phyloP scores from a whole-genome alignment of 768 basidiomycete genomes.

The Suillus subalutaceus region DNA sequence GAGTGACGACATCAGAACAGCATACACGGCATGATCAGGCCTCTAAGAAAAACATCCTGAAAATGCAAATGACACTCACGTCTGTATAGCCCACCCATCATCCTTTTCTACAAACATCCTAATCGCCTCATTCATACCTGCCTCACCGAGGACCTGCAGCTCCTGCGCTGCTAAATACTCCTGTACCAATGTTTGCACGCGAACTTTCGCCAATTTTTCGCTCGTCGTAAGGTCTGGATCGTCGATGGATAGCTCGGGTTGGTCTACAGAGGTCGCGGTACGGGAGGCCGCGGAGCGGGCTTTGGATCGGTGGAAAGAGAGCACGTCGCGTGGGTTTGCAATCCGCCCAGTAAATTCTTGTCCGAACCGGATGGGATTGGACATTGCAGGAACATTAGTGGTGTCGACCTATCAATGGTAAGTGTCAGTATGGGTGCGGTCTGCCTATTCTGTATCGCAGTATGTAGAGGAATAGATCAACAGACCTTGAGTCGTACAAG shows the following conservation, averaged over 20 bases:
- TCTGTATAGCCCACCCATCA: conserved; percentile 88
- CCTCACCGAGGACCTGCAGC: conserved; percentile 86
- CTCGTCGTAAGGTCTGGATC: conserved; percentile 64
- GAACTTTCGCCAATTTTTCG: conserved; percentile 80
- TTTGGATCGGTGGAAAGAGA: conserved; percentile 88
- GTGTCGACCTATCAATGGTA: conserved; percentile 70
- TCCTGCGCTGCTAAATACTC: conserved; percentile 94
- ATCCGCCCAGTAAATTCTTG: conserved; percentile 90
- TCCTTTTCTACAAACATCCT: conserved; percentile 98
- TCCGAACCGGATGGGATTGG: conserved; percentile 95
- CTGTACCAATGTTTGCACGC: conserved; percentile 87
- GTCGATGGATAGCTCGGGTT: conserved; percentile 82
- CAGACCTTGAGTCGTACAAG: conserved; percentile 81
- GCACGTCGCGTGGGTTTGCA: conserved; percentile 93
- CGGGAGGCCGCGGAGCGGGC: conserved; percentile 40
- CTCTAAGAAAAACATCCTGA: background rate
- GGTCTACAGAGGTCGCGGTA: conserved; percentile 68
- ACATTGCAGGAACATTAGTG: conserved; percentile 86
- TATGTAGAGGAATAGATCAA: background rate
- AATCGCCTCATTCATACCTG: conserved; percentile 92
- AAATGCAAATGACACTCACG: conserved; percentile 49
- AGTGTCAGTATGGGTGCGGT: conserved; percentile 6
- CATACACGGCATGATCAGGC: background rate
- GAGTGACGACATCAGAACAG: background rate
- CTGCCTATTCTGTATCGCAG: background rate